phyloP scores from a whole-genome alignment of 306 rosid genomes.

The Quercus wislizeni region DNA sequence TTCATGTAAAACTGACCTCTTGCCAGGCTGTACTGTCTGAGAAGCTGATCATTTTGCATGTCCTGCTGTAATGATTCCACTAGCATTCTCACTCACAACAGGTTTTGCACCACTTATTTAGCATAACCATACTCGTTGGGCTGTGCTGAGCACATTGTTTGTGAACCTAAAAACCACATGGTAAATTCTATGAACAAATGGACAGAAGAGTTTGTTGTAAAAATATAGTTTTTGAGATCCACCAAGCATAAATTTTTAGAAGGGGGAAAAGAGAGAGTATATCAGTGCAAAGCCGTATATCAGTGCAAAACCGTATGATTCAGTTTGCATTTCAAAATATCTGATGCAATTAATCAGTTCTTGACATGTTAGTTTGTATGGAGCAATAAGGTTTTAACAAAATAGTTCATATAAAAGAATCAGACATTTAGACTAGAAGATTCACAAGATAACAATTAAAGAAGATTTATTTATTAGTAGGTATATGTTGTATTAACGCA shows the following conservation, averaged over 20 bases:
- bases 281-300: not conserved
- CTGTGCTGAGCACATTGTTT: constrained; percentile 92
- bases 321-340: not conserved
- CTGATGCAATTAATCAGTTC: not conserved
- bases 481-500: not conserved
- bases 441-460: too few species aligned
- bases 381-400: not conserved
- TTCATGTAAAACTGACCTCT: constrained; percentile 54
- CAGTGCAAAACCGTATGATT: not conserved
- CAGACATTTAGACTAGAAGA: not conserved
- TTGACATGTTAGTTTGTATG: not conserved
- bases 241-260: not conserved
- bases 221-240: not conserved
- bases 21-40: constrained; percentile 58
- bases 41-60: constrained; percentile 82
- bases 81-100: constrained; percentile 62
- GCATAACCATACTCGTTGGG: constrained; percentile 97
- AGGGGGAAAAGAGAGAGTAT: not conserved
- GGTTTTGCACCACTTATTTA: constrained; percentile 95
- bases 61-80: constrained; percentile 96
- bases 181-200: not conserved
- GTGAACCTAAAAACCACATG: constrained; percentile 56
- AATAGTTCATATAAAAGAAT: not conserved
- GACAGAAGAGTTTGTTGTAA: not conserved
- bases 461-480: not conserved